Base-by-base conservation (phyloP, 768 basidiomycete genomes). In the Pulveroboletus sp. region DNA sequence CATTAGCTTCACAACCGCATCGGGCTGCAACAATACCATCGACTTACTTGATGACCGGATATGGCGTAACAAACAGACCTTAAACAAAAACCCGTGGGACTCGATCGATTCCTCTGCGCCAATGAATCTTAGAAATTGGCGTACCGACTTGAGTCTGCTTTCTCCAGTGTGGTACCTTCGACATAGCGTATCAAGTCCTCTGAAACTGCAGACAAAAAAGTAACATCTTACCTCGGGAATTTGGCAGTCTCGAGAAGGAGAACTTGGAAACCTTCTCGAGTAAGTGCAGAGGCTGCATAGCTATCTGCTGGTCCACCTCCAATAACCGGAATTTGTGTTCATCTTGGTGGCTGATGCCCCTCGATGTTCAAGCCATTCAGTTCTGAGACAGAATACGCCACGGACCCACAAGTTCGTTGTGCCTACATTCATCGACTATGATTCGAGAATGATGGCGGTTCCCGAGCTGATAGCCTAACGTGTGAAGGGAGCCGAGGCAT, bases 131-230 rank as follows among this genome's bases (percentile, higher is more conserved):
- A 44, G 13, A 38, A 43, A 43, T 16, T 23, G 38, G 23, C 42
- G 31, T 3, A 47, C 32, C 6, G 40, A 47, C 2, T 39, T 39
- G 6, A 47, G 17, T 19, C 40, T 20, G 21, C 46, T 47, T 20
- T 47, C 46, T 13, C 39, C 46, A 9, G 35, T 47, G 40, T 40
- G 46, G 20, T 47, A 40, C 19, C 46, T 47, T n/a, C n/a, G n/a
- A n/a, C n/a, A 16, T 6, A 16, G 25, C 2, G 9, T 12, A 8
- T 17, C 16, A 38, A 20, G 37, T n/a, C 23, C n/a, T 13, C n/a
- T 11, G 33, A 4, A n/a, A 20, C 24, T 2, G 20, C 21, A 21
- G 24, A 34, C 10, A 34, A 5, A 23, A 2, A 44, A 33, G 2
- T 6, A 8, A 23, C 0, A 7, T 7, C 25, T 16, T 10, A 35